These are phyloP conservation scores for Fragaria vesca DNA, from an alignment of 306 rosid species.

Conservation along the genomic window DNA sequence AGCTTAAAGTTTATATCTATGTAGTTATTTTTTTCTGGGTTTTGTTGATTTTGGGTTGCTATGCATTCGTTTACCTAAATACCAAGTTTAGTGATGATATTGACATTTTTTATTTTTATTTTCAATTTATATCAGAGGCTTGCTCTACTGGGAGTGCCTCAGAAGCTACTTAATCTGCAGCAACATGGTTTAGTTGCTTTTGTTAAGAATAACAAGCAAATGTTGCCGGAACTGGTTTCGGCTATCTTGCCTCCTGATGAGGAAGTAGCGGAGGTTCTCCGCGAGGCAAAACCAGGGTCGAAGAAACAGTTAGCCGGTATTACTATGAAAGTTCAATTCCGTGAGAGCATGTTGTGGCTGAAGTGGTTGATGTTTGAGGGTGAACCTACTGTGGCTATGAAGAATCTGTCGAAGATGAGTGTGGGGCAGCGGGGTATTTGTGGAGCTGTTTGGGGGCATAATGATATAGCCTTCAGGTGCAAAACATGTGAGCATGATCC, in stretches of 20 bases:
- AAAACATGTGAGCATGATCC: conserved; percentile 89
- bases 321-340: conserved; percentile 43
- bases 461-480: conserved; percentile 87
- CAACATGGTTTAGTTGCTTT: conserved; percentile 62
- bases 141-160: conserved; percentile 59
- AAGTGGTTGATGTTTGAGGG: conserved; percentile 98
- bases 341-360: conserved; percentile 73
- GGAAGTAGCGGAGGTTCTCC: conserved; percentile 50
- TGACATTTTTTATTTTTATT: neutral
- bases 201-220: conserved; percentile 41
- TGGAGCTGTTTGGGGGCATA: conserved; percentile 87
- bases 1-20: neutral
- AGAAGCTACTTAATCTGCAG: conserved; percentile 46
- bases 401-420: conserved; percentile 55
- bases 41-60: neutral
- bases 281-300: conserved; percentile 38
- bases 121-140: conserved; percentile 59
- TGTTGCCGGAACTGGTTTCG: conserved; percentile 57
- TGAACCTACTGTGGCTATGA: conserved; percentile 51
- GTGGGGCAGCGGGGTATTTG: conserved; percentile 87
- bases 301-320: conserved; percentile 22
- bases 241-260: conserved; percentile 63
- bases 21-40: neutral
- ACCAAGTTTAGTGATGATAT: neutral
- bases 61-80: neutral